These are phyloP conservation scores for Lachnellula subtilissima DNA, from an alignment of 2,329 filamentous ascomycete species.

Conservation along the genomic window DNA sequence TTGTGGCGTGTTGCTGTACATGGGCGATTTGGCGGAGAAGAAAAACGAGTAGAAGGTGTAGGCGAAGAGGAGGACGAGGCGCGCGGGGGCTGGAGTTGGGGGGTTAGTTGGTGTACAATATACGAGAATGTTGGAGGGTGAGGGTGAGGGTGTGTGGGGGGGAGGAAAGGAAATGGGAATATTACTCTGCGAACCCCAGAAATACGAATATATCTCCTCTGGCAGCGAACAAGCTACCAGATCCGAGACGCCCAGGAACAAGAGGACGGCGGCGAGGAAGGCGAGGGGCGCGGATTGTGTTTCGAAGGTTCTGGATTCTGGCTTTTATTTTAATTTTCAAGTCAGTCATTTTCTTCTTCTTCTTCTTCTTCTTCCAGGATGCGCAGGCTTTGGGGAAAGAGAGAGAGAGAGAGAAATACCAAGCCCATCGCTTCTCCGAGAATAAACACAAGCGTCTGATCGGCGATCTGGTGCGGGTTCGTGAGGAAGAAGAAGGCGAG, in stretches of 20 bases:
- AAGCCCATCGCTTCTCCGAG: slow-evolving; percentile 80
- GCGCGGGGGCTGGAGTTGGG: slow-evolving; percentile 49
- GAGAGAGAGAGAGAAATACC: slow-evolving; percentile 43
- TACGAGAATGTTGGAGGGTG: neutral
- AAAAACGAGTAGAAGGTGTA: slow-evolving; percentile 62
- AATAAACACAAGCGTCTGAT: slow-evolving; percentile 76
- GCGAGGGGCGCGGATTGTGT: slow-evolving; percentile 65
- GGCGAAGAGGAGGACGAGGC: slow-evolving; percentile 56
- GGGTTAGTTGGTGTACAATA: neutral
- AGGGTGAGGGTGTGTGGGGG: neutral
- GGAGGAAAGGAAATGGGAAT: slow-evolving; percentile 45
- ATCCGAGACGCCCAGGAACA: slow-evolving; percentile 56
- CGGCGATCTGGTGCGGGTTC: slow-evolving; percentile 64
- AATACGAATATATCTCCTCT: slow-evolving; percentile 58
- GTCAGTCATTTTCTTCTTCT: neutral
- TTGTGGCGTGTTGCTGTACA: slow-evolving; percentile 39
- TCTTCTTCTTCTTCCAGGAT: neutral
- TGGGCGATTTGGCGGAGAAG: slow-evolving; percentile 48
- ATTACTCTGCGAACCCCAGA: slow-evolving; percentile 63
- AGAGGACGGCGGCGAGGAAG: slow-evolving; percentile 65
- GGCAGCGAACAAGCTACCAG: slow-evolving; percentile 62
- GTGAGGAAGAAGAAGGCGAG: slow-evolving; percentile 80
- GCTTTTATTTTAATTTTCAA: slow-evolving; percentile 37
- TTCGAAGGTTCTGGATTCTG: slow-evolving; percentile 62
- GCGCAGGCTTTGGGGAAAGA: neutral